Base-by-base conservation (phyloP, 768 basidiomycete genomes). In the Leccinum truebloodii region DNA sequence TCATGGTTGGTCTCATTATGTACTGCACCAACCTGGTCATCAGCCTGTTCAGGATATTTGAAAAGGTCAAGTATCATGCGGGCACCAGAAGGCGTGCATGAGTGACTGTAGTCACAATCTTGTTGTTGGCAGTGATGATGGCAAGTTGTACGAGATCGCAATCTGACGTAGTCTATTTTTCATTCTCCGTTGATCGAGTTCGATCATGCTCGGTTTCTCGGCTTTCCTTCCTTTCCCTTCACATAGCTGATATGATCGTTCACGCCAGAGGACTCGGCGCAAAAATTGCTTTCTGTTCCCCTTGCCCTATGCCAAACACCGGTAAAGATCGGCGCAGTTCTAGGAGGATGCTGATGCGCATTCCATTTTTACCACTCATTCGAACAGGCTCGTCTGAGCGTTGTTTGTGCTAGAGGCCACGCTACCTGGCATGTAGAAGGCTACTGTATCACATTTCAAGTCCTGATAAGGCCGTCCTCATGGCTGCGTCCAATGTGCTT, bases 221-320 rank as follows among this genome's bases (percentile, higher is more conserved):
- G 30, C 30, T 32, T 32, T 32, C 30, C 32, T 10, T 32, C 35
- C 14, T 35, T 35, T 35, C 16, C 16, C 37, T 37, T 37, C 35
- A 16, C 14, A 22, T 20, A 32, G 44, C 60, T 54, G 52, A 59
- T 10, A 28, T 28, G 74, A 35, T 10, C 35, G 13, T 73, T 95
- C 35, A 87, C 87, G 2, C 75, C 75, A 3, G 71, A 70, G 51
- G 87, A 97, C 75, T 41, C 39, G 98, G 96, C 0, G 87, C 88
- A 6, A 74, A 82, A 41, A 80, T 99, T 10, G 92, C 96, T 4
- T 77, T 84, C 6, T 75, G 81, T 81, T 92, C 59, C 78, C 96
- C 35, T 99, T 95, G 93, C 97, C 98, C 68, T 78, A 86, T 39
- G 96, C 95, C 13, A 90, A 98, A 4, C 89, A 0, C 48, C 84